Evolutionary conservation across 2,329 filamentous ascomycete genomes (phyloP), one percentile per base, ranked within the genome.

Genomic region (Emericellopsis cladophorae): DNA sequence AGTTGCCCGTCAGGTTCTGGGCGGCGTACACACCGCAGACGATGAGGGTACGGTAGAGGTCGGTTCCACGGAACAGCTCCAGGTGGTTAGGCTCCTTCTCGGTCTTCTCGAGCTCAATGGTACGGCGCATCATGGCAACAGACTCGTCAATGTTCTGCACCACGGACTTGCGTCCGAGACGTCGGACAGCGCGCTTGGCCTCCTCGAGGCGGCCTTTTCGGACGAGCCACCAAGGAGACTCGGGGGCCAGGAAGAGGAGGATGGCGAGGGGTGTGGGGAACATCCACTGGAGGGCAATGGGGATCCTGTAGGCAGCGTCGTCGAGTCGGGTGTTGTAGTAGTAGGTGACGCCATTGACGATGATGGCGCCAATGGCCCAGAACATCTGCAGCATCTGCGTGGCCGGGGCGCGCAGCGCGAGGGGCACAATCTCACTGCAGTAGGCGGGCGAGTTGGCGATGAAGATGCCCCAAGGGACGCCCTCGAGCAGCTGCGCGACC

Each of bases 331-430:
- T 16, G 21, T 26, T 40, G 62, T 70, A 76, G 40, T 56, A 51
- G 50, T 70, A 77, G 16, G 70, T 71, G 41, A 72, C 65, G 36
- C 55, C 74, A 21, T 64, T 67, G 31, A 79, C 74, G 34, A 79
- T 74, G 51, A 79, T 78, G 16, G 61, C 57, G 12, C 75, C 75
- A 47, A 79, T 72, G 4, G 73, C 69, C 75, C 75, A 79, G 59
- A 72, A 73, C 74, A 79, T 79, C 53, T 79, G 74, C 54, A 79
- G 49, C 60, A 72, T 78, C 50, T 73, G 69, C 2, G 75, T 79
- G 12, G 63, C 65, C 35, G 72, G 68, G 42, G 68, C 75, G 53
- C 75, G 61, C 35, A 79, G 60, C 48, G 60, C 57, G 31, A 79
- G 62, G 1, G 75, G 75, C 10, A 76, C 72, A 39, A 79, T 74